Evolutionary conservation across 2,329 filamentous ascomycete genomes (phyloP), one percentile per base, ranked within the genome.

Genomic region (Arthroderma sp.): DNA sequence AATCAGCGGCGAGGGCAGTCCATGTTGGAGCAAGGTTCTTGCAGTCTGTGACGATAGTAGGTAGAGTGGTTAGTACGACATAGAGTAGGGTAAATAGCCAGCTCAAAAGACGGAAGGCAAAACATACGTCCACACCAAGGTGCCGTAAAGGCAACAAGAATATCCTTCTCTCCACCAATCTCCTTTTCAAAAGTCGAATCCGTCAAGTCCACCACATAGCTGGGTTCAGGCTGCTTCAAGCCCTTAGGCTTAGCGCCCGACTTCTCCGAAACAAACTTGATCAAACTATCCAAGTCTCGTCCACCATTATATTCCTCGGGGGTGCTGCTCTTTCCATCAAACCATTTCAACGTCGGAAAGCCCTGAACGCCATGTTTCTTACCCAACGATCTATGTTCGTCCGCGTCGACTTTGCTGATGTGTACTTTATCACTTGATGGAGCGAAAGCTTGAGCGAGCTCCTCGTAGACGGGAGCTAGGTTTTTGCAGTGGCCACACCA

Each of bases 401-500:
- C 91, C 47, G 89, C 91, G 61, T 98, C 88, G 54, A 98, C 88
- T 70, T 96, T 98, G 55, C 83, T 91, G 60, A 98, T 87, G 60
- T 81, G 80, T 45, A 98, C 78, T 59, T 81, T 80, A 61, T 80
- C 72, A 70, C 86, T 69, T 52, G 80, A 79, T 58, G 76, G 79
- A 52, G 83, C 79, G 64, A 88, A 94, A 36, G 73, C 70, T 41
- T 72, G 64, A 39, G 79, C 91, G 37, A 98, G 79, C 62, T 98
- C 85, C 64, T 98, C 91, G 67, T 93, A 98, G 48, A 93, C 72
- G 41, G 91, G 93, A 10, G 91, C 91, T 31, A 98, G 83, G 60
- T 72, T 94, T 77, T 96, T 96, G 85, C 91, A 98, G 75, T 98
- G 91, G 30, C 91, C 93, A 61, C 91, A 98, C 91, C 91, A 98